phyloP scores from a whole-genome alignment of 768 basidiomycete genomes.

The Melanogaster broomeanus region DNA sequence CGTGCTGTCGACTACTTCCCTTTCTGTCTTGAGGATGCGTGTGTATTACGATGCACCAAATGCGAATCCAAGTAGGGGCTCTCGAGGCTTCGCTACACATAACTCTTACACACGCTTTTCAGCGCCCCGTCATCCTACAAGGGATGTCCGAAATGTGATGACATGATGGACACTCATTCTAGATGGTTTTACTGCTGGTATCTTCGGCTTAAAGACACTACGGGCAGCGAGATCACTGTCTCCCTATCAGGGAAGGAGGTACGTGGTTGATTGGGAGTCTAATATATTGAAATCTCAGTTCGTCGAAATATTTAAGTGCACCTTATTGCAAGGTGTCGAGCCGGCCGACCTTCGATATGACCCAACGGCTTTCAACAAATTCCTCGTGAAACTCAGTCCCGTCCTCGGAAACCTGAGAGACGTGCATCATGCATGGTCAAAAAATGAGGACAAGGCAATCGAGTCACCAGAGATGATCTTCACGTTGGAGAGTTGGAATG shows the following conservation, averaged over 20 bases:
- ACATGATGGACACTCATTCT: conserved; percentile 52
- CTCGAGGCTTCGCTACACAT: not conserved
- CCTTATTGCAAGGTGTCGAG: conserved; percentile 45
- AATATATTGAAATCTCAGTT: not conserved
- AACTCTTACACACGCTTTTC: not conserved
- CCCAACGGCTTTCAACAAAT: conserved; percentile 33
- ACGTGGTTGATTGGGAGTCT: conserved; percentile 8
- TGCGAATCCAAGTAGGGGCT: conserved; percentile 51
- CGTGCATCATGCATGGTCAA: conserved; percentile 36
- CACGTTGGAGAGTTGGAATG: conserved; percentile 32
- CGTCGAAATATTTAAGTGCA: conserved; percentile 34
- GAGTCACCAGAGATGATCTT: conserved; percentile 29
- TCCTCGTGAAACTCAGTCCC: conserved; percentile 43
- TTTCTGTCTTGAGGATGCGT: conserved; percentile 46
- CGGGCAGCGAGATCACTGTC: conserved; percentile 42
- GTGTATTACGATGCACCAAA: conserved; percentile 49
- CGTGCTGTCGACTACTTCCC: conserved; percentile 61
- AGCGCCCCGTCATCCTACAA: conserved; percentile 47
- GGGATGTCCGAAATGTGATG: conserved; percentile 54
- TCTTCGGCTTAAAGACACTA: conserved; percentile 53
- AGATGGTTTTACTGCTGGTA: conserved; percentile 50
- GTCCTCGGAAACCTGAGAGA: conserved; percentile 50
- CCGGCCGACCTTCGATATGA: conserved; percentile 47
- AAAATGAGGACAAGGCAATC: conserved; percentile 17
- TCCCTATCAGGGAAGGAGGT: conserved; percentile 52